phyloP scores from a whole-genome alignment of 2,329 filamentous ascomycete species.

The Paraphoma chrysanthemicola region DNA sequence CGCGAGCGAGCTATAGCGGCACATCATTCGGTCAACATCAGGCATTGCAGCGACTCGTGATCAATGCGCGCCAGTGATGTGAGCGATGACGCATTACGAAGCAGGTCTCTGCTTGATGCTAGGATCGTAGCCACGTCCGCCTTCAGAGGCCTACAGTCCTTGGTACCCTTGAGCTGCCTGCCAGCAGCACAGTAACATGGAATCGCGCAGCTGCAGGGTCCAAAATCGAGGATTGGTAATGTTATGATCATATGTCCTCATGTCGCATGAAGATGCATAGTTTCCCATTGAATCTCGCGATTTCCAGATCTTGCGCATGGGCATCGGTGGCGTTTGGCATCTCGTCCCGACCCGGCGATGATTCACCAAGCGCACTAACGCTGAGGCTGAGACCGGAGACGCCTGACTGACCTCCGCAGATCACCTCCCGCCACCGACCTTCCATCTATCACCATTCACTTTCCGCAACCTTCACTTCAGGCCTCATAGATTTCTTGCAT shows the following conservation, averaged over 20 bases:
- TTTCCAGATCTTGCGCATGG: neutral
- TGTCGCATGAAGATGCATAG: neutral
- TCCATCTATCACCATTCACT: conserved; percentile 4
- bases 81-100: no score
- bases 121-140: no score
- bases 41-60: no score
- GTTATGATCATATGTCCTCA: neutral
- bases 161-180: no score
- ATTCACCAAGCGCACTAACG: conserved; percentile 16
- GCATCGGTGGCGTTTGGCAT: conserved; percentile 8
- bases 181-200: neutral
- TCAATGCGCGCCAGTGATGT: no score
- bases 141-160: no score
- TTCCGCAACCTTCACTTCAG: conserved; percentile 8
- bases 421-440: conserved; percentile 20
- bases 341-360: conserved; percentile 12
- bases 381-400: conserved; percentile 16
- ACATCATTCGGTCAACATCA: no score
- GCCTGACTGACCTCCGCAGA: conserved; percentile 3
- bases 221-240: neutral
- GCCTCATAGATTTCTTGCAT: conserved; percentile 7
- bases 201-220: neutral
- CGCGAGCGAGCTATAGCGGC: no score
- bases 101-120: no score
- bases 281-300: neutral